These are phyloP conservation scores for Chalaropsis thielavioides DNA, from an alignment of 2,329 filamentous ascomycete species.

Conservation along the genomic window DNA sequence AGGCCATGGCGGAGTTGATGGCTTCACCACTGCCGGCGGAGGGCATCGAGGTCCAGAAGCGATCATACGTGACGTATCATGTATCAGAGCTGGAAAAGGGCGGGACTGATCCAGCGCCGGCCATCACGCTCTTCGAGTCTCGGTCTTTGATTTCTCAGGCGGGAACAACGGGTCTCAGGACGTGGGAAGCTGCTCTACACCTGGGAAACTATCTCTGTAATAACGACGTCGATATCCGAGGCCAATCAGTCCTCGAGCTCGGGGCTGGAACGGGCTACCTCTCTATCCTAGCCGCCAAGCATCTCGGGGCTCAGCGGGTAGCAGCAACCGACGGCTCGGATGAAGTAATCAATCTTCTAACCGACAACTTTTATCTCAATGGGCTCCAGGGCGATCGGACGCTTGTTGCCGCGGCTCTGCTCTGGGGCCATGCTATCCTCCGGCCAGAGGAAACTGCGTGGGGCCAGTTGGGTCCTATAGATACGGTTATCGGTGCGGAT, in stretches of 20 bases:
- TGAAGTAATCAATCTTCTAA: conserved; percentile 52
- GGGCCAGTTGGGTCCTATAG: conserved; percentile 25
- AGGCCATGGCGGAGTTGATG: conserved; percentile 50
- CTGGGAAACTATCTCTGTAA: conserved; percentile 52
- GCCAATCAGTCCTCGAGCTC: conserved; percentile 52
- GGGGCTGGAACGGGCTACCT: conserved; percentile 66
- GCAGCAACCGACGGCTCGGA: conserved; percentile 62
- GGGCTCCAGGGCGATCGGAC: conserved; percentile 36
- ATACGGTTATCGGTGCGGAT: conserved; percentile 61
- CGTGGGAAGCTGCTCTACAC: conserved; percentile 69
- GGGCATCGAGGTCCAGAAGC: conserved; percentile 50
- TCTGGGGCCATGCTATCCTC: conserved; percentile 50
- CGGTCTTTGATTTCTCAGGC: conserved; percentile 52
- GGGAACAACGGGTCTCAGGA: conserved; percentile 62
- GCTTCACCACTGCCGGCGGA: conserved; percentile 49
- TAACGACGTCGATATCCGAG: conserved; percentile 32
- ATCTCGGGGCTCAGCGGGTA: conserved; percentile 44
- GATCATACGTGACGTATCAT: conserved; percentile 61
- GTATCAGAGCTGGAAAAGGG: conserved; percentile 25
- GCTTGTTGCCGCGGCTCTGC: conserved; percentile 25
- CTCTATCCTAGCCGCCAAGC: conserved; percentile 57
- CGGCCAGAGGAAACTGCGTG: conserved; percentile 27
- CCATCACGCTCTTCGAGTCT: conserved; percentile 54
- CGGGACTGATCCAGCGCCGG: not conserved
- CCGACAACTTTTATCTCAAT: conserved; percentile 56